Percentiles rank a stretch among this genome's conserved stretches.
Conservation (phyloP, 164 flowering plant species). For the Kalanchoe fedtschenkoi region DNA sequence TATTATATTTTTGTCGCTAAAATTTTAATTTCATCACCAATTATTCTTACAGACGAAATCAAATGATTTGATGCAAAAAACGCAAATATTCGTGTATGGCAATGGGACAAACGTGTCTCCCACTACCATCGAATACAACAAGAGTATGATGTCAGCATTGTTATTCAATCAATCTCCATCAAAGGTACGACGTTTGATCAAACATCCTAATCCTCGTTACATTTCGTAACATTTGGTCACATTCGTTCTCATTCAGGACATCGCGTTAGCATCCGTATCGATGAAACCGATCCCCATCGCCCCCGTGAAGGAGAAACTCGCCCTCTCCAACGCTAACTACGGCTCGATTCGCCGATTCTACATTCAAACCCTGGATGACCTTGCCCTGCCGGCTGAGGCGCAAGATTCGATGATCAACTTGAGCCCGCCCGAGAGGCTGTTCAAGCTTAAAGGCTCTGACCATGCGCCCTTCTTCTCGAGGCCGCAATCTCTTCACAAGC, state of each 20-base stretch:
- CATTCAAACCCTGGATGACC: conserved; percentile 67
- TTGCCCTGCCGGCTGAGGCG: conserved; percentile 50
- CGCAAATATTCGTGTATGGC: conserved; percentile 68
- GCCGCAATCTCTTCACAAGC: conserved; percentile 84
- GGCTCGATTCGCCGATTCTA: conserved; percentile 81
- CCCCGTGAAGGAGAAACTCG: conserved; percentile 77
- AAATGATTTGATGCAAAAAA: conserved; percentile 59
- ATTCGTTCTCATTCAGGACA: conserved; percentile 75
- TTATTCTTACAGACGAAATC: conserved; percentile 53
- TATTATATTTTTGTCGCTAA: too few relatives aligned
- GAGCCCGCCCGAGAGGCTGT: conserved; percentile 68
- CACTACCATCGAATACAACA: conserved; percentile 79
- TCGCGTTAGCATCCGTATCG: conserved; percentile 84
- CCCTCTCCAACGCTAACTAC: conserved; percentile 55
- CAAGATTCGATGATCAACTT: conserved; percentile 61
- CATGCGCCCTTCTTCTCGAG: conserved; percentile 96
- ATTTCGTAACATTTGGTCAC: too few relatives aligned
- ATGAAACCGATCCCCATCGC: conserved; percentile 89
- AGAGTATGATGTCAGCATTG: conserved; percentile 54
- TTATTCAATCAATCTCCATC: conserved; percentile 76
- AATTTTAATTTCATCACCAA: too few relatives aligned
- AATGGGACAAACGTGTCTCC: conserved; percentile 68
- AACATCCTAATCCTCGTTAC: too few relatives aligned
- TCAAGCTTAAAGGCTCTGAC: conserved; percentile 75
- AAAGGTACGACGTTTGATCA: too few relatives aligned